Evolutionary conservation across 2,329 filamentous ascomycete genomes (phyloP).

Genomic region (Claviceps monticola): DNA sequence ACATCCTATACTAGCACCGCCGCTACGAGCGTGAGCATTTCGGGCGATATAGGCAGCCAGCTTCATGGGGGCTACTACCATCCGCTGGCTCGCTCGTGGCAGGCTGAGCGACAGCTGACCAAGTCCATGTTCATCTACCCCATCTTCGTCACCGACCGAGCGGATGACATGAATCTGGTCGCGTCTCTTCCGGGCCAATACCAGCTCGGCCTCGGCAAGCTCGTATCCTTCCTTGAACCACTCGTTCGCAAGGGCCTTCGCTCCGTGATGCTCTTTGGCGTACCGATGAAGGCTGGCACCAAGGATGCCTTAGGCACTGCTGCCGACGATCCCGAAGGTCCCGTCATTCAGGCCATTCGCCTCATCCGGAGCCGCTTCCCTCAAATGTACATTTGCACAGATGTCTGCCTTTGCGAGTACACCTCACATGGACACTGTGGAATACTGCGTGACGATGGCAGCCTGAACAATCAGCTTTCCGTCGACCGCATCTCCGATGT

Average conservation of each 20-base stretch:
- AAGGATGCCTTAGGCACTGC: constrained; percentile 89
- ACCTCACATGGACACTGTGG: constrained; percentile 96
- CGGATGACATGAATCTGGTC: constrained; percentile 82
- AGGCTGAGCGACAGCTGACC: constrained; percentile 71
- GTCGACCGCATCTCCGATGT: constrained; percentile 93
- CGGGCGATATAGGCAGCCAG: constrained; percentile 67
- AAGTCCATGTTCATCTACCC: constrained; percentile 99
- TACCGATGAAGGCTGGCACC: constrained; percentile 63
- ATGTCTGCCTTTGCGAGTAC: constrained; percentile 97
- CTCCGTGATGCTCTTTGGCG: constrained; percentile 91
- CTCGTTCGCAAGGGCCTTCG: constrained; percentile 80
- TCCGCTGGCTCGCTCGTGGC: constrained; percentile 66
- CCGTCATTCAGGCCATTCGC: constrained; percentile 77
- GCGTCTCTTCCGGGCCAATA: constrained; percentile 83
- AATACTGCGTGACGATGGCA: constrained; percentile 84
- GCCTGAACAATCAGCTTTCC: constrained; percentile 82
- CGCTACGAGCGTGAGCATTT: constrained; percentile 55
- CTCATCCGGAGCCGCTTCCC: constrained; percentile 77
- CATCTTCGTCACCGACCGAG: constrained; percentile 86
- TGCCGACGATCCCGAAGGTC: constrained; percentile 84
- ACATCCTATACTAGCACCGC: constrained; percentile 54
- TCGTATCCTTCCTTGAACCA: constrained; percentile 73
- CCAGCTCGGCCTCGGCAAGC: constrained; percentile 74
- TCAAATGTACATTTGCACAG: constrained; percentile 76
- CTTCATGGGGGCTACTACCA: constrained; percentile 74